Base-by-base conservation (phyloP, 2,329 filamentous ascomycete species). In the Aspergillus amoenus region DNA sequence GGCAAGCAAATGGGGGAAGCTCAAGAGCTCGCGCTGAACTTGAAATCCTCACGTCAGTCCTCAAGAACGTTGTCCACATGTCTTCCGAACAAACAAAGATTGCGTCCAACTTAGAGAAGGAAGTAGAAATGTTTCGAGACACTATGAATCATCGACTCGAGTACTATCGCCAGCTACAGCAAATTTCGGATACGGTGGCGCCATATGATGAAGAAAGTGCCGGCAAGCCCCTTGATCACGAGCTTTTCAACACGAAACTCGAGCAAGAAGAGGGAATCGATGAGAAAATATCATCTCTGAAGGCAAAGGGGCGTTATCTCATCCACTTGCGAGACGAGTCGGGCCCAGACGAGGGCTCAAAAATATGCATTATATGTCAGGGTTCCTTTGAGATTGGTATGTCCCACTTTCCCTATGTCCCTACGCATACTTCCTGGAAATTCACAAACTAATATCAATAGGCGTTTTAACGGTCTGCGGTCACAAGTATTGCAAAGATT, bases 401-500 rank as follows among this genome's bases (percentile, higher is more conserved):
- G 52, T 79, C 17, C 17, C 21, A 37, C 17, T 37, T 11, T n/a
- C 22, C 15, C 15, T 21, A 41, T 12, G 9, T 39, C 17, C 11
- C 21, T 42, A 47, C 22, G 1, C 7, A 15, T n/a, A 8, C 18
- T 22, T n/a, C 13, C 24, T 40, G 2, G 5, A 11, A 27, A n/a
- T 45, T 24, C 5, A 2, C 3, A 49, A 34, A 12, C 57, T 65
- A 48, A 50, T 21, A 8, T 17, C 5, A 43, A 12, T 34, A 77
- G 75, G 75, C 24, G 73, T 77, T 17, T 61, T 77, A 62, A 97
- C 93, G 0, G 83, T 91, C 1, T 97, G 94, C 70, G 93, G 93
- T 0, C 94, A 99, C 69, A 86, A 91, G 62, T 97, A 92, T 70
- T 97, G 93, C 78, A 92, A 91, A 67, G 89, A 91, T 27, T 97